A percentile compares a stretch with the other conserved stretches of the same genome.
Conservation (phyloP, 257 asterid species). For the Gentiana straminea region DNA sequence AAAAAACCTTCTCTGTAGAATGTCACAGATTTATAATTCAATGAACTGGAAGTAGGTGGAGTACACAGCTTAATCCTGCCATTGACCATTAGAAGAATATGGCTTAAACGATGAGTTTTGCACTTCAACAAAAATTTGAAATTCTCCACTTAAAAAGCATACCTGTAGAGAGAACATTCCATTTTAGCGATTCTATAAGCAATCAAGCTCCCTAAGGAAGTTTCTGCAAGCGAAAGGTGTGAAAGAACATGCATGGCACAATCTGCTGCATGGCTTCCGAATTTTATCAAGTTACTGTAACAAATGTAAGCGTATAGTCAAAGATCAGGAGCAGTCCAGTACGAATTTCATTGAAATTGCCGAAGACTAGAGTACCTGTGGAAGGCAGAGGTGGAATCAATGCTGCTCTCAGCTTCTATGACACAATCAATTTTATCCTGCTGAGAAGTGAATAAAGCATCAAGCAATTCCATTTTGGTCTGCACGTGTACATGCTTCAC, state of each 20-base stretch:
- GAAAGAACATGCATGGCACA: slow-evolving; percentile 50
- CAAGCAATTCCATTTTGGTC: slow-evolving; percentile 52
- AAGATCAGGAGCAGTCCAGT: too few relatives aligned
- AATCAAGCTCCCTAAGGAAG: slow-evolving; percentile 20
- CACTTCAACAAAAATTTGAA: not conserved
- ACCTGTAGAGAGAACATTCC: slow-evolving; percentile 76
- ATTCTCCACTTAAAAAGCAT: slow-evolving; percentile 12
- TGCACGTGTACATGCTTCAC: slow-evolving; percentile 74
- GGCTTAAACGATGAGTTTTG: not conserved
- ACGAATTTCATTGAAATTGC: too few relatives aligned
- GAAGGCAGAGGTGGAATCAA: slow-evolving; percentile 59
- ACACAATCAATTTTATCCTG: slow-evolving; percentile 53
- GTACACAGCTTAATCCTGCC: slow-evolving; percentile 73
- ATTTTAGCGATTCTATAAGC: slow-evolving; percentile 43
- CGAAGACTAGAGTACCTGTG: slow-evolving; percentile 43
- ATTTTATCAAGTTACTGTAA: slow-evolving; percentile 57
- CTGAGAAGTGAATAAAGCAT: slow-evolving; percentile 66
- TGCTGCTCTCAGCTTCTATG: slow-evolving; percentile 83
- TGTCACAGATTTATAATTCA: slow-evolving; percentile 19
- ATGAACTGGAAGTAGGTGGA: slow-evolving; percentile 80
- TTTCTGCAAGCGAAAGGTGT: slow-evolving; percentile 30
- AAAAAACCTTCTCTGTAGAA: slow-evolving; percentile 82
- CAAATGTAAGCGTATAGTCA: slow-evolving; percentile 6
- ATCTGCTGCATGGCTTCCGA: slow-evolving; percentile 55
- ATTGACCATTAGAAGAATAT: slow-evolving; percentile 9